Base-by-base conservation (phyloP, 1,284 basidiomycete genomes). In the Boletus semigastroideus region DNA sequence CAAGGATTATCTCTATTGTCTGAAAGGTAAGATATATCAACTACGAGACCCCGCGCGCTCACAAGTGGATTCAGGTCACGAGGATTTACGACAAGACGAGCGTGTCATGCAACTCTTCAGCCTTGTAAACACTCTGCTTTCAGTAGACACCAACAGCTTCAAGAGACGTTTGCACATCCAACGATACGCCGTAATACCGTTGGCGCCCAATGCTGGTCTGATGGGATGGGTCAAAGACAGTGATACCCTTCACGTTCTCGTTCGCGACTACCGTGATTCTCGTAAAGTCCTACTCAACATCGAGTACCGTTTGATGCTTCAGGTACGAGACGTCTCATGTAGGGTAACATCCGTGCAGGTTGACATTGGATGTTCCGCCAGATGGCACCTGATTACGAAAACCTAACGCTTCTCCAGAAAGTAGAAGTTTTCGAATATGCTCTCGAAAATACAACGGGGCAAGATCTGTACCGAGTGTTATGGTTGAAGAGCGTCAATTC, bases 311-410 rank as follows among this genome's bases (percentile, higher is more conserved):
- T 75, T 99, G 56, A 99, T 99, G 92, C 84, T 98, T 17, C 94
- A 96, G 78, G 92, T 89, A 59, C 54, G 78, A 48, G 54, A 25
- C 19, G 7, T 47, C 9, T 9, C 41, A 30, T 13, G n/a, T 31
- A 39, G 17, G 17, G n/a, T 14, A 37, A 39, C 19, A 17, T 25
- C 16, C n/a, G 33, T 30, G 33, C 19, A 39, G 46, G n/a, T 37
- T 57, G 20, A 64, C 36, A 20, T 37, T 11, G 33, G 17, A 22
- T 43, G 13, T 40, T 39, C 14, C 25, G 25, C 25, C 64, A 98
- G 90, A 99, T 99, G 96, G 96, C 97, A 12, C 96, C 97, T 10
- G 97, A 99, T 71, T 99, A 99, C 70, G 97, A 99, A 72, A 90
- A 89, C 62, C 77, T 99, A 39, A 94, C 92, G 30, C 77, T 98